phyloP scores from a whole-genome alignment of 2,329 filamentous ascomycete species.

The Periconia macrospinosa region DNA sequence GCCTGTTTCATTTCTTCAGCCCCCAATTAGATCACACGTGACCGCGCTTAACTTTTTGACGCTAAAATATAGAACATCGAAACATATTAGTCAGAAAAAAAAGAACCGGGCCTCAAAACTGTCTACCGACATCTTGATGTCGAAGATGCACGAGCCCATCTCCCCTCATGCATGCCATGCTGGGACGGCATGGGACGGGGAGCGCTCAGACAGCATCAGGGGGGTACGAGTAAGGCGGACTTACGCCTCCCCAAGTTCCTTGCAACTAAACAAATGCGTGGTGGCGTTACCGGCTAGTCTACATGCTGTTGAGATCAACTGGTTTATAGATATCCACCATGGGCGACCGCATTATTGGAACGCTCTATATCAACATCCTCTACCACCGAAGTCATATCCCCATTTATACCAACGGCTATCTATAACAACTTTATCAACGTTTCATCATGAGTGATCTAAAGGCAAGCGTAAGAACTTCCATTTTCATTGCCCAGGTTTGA shows the following conservation, averaged over 20 bases:
- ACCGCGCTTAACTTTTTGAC: neutral
- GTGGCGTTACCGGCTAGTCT: neutral
- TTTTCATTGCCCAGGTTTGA: neutral
- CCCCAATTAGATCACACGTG: neutral
- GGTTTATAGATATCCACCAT: conserved; percentile 19
- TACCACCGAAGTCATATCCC: neutral
- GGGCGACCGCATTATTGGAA: conserved; percentile 11
- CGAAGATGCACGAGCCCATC: neutral
- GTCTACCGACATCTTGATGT: neutral
- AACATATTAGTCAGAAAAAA: neutral
- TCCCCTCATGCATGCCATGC: neutral
- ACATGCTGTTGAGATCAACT: conserved; percentile 4
- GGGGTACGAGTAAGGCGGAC: conserved; percentile 4
- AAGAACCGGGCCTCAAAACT: neutral
- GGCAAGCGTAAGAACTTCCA: conserved; percentile 14
- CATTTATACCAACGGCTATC: neutral
- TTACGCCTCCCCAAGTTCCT: conserved; percentile 1
- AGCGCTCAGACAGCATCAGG: conserved; percentile 3
- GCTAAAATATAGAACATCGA: neutral
- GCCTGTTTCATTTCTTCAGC: neutral
- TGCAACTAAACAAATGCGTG: neutral
- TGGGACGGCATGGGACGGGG: neutral
- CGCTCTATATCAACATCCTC: neutral
- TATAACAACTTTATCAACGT: neutral
- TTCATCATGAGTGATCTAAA: conserved; percentile 30